Evolutionary conservation across 2,329 filamentous ascomycete species (phyloP).

Genomic region (Botryotinia calthae): DNA sequence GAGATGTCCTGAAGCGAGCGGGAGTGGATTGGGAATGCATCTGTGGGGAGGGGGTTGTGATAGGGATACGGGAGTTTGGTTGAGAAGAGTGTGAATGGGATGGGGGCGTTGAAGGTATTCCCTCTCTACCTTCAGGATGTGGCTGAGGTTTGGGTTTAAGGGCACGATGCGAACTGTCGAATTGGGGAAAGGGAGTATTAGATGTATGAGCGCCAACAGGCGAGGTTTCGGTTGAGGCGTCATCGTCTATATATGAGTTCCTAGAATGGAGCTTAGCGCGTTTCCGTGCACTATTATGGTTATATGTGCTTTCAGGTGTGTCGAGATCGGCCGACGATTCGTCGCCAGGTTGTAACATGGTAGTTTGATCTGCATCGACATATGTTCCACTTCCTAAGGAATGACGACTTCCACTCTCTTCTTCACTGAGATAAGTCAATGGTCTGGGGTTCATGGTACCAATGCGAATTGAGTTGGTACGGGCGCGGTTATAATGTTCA

Average conservation of each 20-base stretch:
- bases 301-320: not conserved
- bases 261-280: not conserved
- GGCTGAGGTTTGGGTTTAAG: not conserved
- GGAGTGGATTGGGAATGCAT: not conserved
- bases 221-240: conserved; percentile 29
- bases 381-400: conserved; percentile 22
- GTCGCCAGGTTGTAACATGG: conserved; percentile 1
- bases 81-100: conserved; percentile 18
- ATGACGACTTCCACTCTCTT: conserved; percentile 27
- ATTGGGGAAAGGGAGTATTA: not conserved
- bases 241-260: conserved; percentile 20
- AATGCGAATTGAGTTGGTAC: conserved; percentile 31
- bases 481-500: conserved; percentile 48
- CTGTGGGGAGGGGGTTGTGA: not conserved
- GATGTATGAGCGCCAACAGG: not conserved
- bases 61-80: not conserved
- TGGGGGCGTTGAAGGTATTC: conserved; percentile 24
- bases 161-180: not conserved
- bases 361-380: conserved; percentile 8
- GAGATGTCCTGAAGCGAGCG: not conserved
- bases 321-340: conserved; percentile 15
- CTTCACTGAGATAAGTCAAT: conserved; percentile 29
- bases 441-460: conserved; percentile 23
- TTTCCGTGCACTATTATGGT: conserved; percentile 17
- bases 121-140: not conserved